Base-by-base conservation (phyloP, 2,329 filamentous ascomycete species). In the Sarocladium strictum region DNA sequence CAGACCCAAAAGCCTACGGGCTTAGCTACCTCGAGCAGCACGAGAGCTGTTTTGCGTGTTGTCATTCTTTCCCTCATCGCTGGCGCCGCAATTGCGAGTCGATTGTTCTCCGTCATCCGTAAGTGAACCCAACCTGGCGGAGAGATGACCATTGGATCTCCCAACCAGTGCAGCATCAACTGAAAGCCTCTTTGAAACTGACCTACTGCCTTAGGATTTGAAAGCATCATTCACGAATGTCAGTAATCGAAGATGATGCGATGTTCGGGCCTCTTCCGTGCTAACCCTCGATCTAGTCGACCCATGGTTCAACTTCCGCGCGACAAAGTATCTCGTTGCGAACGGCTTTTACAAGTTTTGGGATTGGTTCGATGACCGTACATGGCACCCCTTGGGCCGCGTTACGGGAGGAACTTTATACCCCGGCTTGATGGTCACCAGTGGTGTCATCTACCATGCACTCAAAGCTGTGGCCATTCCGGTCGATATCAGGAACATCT, bases 211-310 rank as follows among this genome's bases (percentile, higher is more conserved):
- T 3, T 19, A 93, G 89, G 89, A 63, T 99, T 99, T 69, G 94
- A 99, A 76, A 96, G 90, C 76, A 99, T 99, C 68, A 99, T 99
- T 67, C 94, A 99, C 80, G 94, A 99, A 80, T 99, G 94, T 97
- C 71, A 74, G 91, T 87, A 51, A 57, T 57, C 56, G 55, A 41
- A 52, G 53, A 55, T 27, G 26, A 7, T 14, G 17, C 29, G 10
- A 51, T 5, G 27, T n/a, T 40, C 23, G 55, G 40, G 17, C 38
- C 37, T 35, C 51, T 54, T 37, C 53, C 41, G 53, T 64, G 58
- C 66, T 68, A 61, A 68, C 62, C 24, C 61, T 40, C 52, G 3
- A 47, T 66, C 43, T 68, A 99, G 93, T 99, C 76, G 94, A 99
- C 75, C 94, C 94, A 33, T 99, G 94, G 94, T 99, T 99, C 78